A percentile compares a stretch with the other conserved stretches of the same genome.
phyloP scores from a whole-genome alignment of 1,284 basidiomycete genomes.

The Naganishia liquefaciens region DNA sequence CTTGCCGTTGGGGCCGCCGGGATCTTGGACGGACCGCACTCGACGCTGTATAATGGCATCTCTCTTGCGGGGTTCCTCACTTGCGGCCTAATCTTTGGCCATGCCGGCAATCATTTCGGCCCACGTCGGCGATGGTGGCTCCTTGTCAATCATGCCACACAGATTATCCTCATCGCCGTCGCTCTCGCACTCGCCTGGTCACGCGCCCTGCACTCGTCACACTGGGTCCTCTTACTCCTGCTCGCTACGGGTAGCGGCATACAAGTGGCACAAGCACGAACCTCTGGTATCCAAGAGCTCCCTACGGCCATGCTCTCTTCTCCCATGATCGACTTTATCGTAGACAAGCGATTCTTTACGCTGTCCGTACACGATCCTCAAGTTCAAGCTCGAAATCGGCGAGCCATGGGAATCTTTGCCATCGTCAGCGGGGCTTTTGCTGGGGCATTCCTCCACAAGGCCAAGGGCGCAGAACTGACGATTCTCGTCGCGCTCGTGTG shows the following conservation, averaged over 20 bases:
- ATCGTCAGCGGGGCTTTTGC: conserved; percentile 36
- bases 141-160: conserved; percentile 14
- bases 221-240: conserved; percentile 47
- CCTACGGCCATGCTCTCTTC: conserved; percentile 40
- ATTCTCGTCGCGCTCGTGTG: conserved; percentile 43
- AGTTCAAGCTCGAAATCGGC: conserved; percentile 42
- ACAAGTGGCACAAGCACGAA: conserved; percentile 44
- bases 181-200: conserved; percentile 34
- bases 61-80: conserved; percentile 46
- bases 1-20: conserved; percentile 48
- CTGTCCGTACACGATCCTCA: not conserved
- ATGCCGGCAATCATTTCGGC: conserved; percentile 47
- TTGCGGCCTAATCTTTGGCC: conserved; percentile 41
- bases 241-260: conserved; percentile 50
- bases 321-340: conserved; percentile 49
- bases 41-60: conserved; percentile 40
- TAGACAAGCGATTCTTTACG: conserved; percentile 48
- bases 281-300: conserved; percentile 24
- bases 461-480: conserved; percentile 43
- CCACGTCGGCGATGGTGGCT: conserved; percentile 27
- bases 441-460: conserved; percentile 46
- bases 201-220: conserved; percentile 37
- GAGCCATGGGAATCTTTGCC: conserved; percentile 40
- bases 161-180: conserved; percentile 10
- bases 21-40: conserved; percentile 27